Evolutionary conservation across 2,329 filamentous ascomycete genomes (phyloP), one percentile per base, ranked within the genome.

Genomic region (Ploettnerulaceae sp.): DNA sequence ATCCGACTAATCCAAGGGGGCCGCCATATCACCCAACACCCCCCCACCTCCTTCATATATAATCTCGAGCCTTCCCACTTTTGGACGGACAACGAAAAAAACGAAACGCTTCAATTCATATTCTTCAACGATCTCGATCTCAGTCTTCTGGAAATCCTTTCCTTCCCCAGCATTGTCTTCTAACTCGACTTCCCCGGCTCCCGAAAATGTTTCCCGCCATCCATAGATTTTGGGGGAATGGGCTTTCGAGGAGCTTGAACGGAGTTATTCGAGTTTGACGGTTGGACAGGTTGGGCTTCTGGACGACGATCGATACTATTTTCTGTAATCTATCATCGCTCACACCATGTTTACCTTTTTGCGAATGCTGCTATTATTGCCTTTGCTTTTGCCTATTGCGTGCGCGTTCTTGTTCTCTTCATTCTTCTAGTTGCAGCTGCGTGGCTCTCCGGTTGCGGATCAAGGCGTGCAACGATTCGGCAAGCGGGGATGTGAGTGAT

Each of bases 321-420:
- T 41, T 47, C 25, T 51, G 48, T 51, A 51, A 37, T 47, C 42
- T 51, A 51, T 24, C 43, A 38, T 38, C 37, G 43, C 43, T 34
- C 43, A 33, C 33, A 25, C 37, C 26, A 41, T 41, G 40, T 32
- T 51, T 51, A 26, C 35, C 17, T 41, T 45, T 41, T 25, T 40
- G 35, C 37, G 17, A 32, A 26, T 37, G 38, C 35, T 40, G 8
- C 37, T 7, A 25, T 22, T 29, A n/a, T 31, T 37, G 18, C 33
- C 40, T 37, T 9, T 38, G n/a, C n/a, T n/a, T n/a, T n/a, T n/a
- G n/a, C n/a, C n/a, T n/a, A n/a, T 14, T 44, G 43, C 35, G 31
- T n/a, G 7, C 34, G 28, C 24, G 20, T 29, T 18, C 14, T 7
- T 32, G 20, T 34, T 26, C 14, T 12, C 17, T 40, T 31, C 18